Percentiles rank a stretch among this genome's conserved stretches.
Evolutionary conservation across 805 yeast species (phyloP).

Genomic region (Yarrowia phangngaensis): DNA sequence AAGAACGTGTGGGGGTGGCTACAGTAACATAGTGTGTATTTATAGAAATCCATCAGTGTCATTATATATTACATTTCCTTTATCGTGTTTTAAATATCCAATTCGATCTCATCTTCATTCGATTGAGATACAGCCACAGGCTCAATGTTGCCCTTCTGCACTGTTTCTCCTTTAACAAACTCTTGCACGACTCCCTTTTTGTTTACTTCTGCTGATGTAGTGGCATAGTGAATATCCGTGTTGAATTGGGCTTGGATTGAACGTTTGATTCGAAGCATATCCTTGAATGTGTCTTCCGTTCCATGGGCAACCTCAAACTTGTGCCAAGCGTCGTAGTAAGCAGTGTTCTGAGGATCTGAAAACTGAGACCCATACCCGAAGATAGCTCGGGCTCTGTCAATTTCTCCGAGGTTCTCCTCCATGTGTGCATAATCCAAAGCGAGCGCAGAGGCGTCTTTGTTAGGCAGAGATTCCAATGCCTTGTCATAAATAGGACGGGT

Average conservation of each 20-base stretch:
- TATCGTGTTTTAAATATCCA: conserved; percentile 7
- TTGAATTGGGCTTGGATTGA: conserved; percentile 37
- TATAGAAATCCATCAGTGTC: neutral
- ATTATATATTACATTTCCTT: neutral
- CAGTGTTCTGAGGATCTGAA: conserved; percentile 38
- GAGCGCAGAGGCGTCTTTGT: conserved; percentile 44
- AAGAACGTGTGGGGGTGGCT: conserved; percentile 34
- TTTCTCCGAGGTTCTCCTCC: conserved; percentile 54
- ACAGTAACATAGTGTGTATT: conserved; percentile 15
- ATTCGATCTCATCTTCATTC: conserved; percentile 18
- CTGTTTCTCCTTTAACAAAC: conserved; percentile 19
- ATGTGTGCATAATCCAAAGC: conserved; percentile 44
- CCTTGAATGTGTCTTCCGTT: conserved; percentile 63
- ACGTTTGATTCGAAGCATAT: conserved; percentile 63
- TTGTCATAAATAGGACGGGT: conserved; percentile 50
- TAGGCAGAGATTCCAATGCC: conserved; percentile 50
- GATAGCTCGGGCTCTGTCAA: conserved; percentile 59
- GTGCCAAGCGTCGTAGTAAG: conserved; percentile 68
- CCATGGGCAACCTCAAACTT: conserved; percentile 71
- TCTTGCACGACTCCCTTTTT: conserved; percentile 8
- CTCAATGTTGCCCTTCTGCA: conserved; percentile 13
- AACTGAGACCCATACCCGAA: conserved; percentile 52
- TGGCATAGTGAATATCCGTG: conserved; percentile 28
- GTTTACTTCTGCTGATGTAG: conserved; percentile 6
- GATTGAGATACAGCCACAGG: conserved; percentile 4